Evolutionary conservation across 1,284 basidiomycete genomes (phyloP).

Genomic region (Meripilus lineatus): DNA sequence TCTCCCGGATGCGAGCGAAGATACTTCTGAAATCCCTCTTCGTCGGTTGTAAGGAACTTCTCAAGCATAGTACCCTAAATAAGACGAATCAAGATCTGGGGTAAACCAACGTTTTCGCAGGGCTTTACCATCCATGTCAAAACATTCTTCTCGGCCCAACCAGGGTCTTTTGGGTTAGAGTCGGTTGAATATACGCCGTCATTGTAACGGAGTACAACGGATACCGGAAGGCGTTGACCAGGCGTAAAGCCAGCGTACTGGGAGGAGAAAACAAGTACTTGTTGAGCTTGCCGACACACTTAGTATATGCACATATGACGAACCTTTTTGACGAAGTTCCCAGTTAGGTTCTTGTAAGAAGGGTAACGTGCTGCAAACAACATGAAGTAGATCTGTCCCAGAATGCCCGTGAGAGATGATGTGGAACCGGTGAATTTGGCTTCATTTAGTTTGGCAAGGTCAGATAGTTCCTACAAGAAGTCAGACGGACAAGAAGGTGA

Average conservation of each 20-base stretch:
- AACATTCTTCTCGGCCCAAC: constrained; percentile 61
- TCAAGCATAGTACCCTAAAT: constrained; percentile 83
- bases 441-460: constrained; percentile 55
- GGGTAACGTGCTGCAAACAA: constrained; percentile 45
- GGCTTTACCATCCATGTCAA: constrained; percentile 72
- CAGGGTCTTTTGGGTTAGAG: constrained; percentile 48
- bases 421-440: constrained; percentile 84
- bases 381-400: constrained; percentile 88
- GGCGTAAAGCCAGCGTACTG: constrained; percentile 51
- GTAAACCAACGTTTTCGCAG: too few species aligned
- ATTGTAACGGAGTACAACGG: constrained; percentile 61
- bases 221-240: constrained; percentile 78
- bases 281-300: too few species aligned
- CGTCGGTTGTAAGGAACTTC: constrained; percentile 76
- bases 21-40: constrained; percentile 62
- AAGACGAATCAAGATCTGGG: neutral
- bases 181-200: constrained; percentile 81
- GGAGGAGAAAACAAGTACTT: too few species aligned
- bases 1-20: constrained; percentile 41
- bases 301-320: too few species aligned
- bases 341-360: constrained; percentile 36
- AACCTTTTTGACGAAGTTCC: constrained; percentile 60
- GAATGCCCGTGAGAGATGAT: constrained; percentile 82
- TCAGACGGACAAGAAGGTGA: neutral
- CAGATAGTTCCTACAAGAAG: constrained; percentile 52